phyloP scores from a whole-genome alignment of 148 eudicot species.

The Selenicereus undatus region DNA sequence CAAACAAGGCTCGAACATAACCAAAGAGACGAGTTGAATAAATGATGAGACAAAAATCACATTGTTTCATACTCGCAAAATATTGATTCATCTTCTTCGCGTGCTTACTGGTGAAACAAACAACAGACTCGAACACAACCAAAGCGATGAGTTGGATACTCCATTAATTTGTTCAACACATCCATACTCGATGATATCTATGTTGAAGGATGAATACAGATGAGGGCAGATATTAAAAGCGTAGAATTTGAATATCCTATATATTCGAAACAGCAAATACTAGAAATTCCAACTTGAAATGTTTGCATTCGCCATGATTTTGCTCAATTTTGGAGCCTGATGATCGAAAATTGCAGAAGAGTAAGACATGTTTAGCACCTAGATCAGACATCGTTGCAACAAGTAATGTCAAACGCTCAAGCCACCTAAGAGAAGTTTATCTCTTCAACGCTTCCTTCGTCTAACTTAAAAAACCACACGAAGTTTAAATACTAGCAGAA shows the following conservation, averaged over 20 bases:
- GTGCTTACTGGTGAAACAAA: neutral
- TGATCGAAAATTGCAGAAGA: neutral
- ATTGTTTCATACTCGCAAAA: neutral
- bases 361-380: neutral
- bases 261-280: slow-evolving; percentile 11
- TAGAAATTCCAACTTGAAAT: neutral
- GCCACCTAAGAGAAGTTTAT: neutral
- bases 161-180: neutral
- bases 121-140: neutral
- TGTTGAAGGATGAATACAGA: neutral
- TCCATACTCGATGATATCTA: neutral
- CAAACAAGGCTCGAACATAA: neutral
- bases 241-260: neutral
- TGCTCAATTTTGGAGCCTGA: neutral
- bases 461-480: neutral
- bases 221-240: neutral
- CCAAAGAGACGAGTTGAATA: neutral
- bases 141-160: neutral
- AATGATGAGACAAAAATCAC: too few species aligned
- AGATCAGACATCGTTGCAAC: neutral
- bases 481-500: slow-evolving; percentile 16
- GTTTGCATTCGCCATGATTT: slow-evolving; percentile 4
- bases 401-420: neutral
- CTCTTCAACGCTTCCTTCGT: neutral
- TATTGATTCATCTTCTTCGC: neutral